Conservation (phyloP, 768 basidiomycete genomes). For the Suillus lakei region DNA sequence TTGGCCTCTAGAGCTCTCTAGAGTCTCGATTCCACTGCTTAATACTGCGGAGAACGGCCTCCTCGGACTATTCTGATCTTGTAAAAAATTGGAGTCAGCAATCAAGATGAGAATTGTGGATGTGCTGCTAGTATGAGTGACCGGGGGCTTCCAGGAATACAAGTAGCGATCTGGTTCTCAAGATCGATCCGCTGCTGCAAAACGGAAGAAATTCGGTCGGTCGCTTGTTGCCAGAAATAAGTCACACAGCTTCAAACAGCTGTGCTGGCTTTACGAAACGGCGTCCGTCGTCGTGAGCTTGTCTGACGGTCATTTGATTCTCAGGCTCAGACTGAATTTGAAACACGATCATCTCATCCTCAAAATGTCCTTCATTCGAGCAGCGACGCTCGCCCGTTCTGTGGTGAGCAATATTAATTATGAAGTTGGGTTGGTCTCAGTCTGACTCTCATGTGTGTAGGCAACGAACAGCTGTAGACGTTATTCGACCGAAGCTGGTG, state of each 20-base stretch:
- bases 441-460: slow-evolving; percentile 27
- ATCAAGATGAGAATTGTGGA: background rate
- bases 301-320: slow-evolving; percentile 4
- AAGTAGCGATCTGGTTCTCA: background rate
- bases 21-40: background rate
- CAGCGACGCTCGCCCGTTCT: slow-evolving; percentile 45
- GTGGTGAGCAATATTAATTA: slow-evolving; percentile 39
- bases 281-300: background rate
- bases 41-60: background rate
- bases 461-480: slow-evolving; percentile 43
- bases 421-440: background rate
- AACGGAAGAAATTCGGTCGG: background rate
- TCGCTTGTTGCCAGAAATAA: slow-evolving; percentile 3
- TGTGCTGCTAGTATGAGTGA: background rate
- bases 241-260: background rate
- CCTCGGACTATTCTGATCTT: background rate
- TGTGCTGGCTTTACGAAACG: background rate
- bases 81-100: background rate
- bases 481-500: slow-evolving; percentile 49
- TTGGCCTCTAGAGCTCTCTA: background rate
- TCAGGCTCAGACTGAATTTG: slow-evolving; percentile 19
- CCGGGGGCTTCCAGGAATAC: background rate
- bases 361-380: slow-evolving; percentile 51
- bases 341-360: background rate
- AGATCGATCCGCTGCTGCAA: background rate